Evolutionary conservation across 768 basidiomycete species (phyloP), one percentile per base, ranked within the genome.

Genomic region (Plicaturopsis crispa): DNA sequence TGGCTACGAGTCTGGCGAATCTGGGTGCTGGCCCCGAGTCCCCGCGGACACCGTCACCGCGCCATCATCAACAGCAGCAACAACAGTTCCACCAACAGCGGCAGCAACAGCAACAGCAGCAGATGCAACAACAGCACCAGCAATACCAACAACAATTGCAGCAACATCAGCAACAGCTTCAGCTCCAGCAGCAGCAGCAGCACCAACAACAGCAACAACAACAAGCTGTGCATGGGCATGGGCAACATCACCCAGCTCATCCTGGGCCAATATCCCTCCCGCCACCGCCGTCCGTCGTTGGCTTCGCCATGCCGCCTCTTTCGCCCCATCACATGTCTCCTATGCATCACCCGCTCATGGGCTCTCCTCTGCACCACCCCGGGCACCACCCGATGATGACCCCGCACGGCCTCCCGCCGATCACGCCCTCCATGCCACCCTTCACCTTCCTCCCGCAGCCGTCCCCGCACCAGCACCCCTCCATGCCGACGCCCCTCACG

Each of bases 351-450:
- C 60, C 62, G 40, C 62, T 33, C 47, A 59, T 45, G 45, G 55
- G 40, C 35, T 65, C 47, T 42, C 49, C 64, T 40, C 35, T 73
- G 35, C 65, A 74, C 47, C 62, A 62, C 36, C 56, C 63, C 0
- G 33, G 18, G 21, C 49, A 44, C 22, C 51, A 50, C 31, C 49
- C 59, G 31, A 56, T 65, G 22, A 67, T 80, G 44, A 87, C 84
- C 7, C 82, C 83, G n/a, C 75, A 80, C 45, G 84, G 86, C 0
- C 63, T 91, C n/a, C 86, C 87, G 11, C 84, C 88, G 2, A 90
- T 96, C 52, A 96, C 93, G n/a, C 92, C 93, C 0, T 86, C 84
- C 43, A 97, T 98, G 93, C 94, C 94, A 1, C 80, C 89, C 4
- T 98, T 96, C 62, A 81, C 79, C 10, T 93, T 96, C 59, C 67